These are phyloP conservation scores for Boletus pseudopeckii DNA, from an alignment of 768 basidiomycete species.

Conservation along the genomic window DNA sequence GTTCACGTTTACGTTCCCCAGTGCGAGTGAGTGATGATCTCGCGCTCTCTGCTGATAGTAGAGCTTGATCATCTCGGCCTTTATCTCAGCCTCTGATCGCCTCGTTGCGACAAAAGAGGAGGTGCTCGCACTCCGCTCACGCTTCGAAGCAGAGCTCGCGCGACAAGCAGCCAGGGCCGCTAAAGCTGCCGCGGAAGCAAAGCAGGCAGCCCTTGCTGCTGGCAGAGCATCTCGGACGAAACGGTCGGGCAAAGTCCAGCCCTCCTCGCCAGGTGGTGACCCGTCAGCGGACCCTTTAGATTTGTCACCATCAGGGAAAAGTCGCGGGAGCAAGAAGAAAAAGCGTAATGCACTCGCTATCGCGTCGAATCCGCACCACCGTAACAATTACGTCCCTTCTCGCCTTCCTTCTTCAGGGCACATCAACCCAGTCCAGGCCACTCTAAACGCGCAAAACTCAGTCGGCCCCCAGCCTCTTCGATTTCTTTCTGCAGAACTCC, in stretches of 20 bases:
- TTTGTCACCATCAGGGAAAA: slow-evolving; percentile 30
- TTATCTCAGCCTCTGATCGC: slow-evolving; percentile 63
- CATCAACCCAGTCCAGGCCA: slow-evolving; percentile 37
- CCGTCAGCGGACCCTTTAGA: slow-evolving; percentile 39
- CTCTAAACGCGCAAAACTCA: slow-evolving; percentile 43
- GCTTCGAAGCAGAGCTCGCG: slow-evolving; percentile 72
- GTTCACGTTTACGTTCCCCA: slow-evolving; percentile 61
- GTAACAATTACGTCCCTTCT: slow-evolving; percentile 90
- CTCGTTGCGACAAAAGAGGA: slow-evolving; percentile 66
- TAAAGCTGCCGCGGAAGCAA: slow-evolving; percentile 48
- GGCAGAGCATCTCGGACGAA: slow-evolving; percentile 36
- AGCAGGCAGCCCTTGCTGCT: slow-evolving; percentile 44
- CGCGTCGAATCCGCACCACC: slow-evolving; percentile 93
- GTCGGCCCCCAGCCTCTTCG: slow-evolving; percentile 60
- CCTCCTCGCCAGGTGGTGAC: slow-evolving; percentile 30
- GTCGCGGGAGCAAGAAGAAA: slow-evolving; percentile 72
- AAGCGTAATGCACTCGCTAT: slow-evolving; percentile 89
- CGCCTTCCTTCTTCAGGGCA: slow-evolving; percentile 57
- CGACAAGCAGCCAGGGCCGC: slow-evolving; percentile 60
- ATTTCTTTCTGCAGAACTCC: slow-evolving; percentile 68
- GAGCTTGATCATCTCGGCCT: slow-evolving; percentile 28
- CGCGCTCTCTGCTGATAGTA: slow-evolving; percentile 18
- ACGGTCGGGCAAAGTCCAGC: slow-evolving; percentile 38
- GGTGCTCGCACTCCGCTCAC: slow-evolving; percentile 58
- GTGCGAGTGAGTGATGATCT: slow-evolving; percentile 63